Evolutionary conservation across 2,329 filamentous ascomycete species (phyloP).

Genomic region (Fusarium verticillioides): DNA sequence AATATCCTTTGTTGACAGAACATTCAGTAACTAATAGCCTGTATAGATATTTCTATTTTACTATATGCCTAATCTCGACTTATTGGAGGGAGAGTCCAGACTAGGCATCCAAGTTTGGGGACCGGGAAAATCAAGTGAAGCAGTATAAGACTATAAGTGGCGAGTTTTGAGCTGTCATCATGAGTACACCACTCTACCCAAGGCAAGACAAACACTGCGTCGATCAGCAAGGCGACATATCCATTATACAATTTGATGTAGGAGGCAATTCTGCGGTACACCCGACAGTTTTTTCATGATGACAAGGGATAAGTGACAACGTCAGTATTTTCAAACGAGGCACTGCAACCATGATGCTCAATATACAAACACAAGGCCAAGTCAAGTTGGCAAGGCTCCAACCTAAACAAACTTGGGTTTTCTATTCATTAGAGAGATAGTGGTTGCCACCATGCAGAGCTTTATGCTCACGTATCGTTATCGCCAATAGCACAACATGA

Average conservation of each 20-base stretch:
- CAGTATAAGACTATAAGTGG: background rate
- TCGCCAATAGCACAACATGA: background rate
- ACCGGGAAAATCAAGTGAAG: background rate
- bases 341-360: background rate
- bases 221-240: fast-evolving
- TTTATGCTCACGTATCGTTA: background rate
- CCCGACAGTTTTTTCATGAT: background rate
- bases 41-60: no score
- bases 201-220: no score
- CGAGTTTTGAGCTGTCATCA: background rate
- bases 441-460: fast-evolving
- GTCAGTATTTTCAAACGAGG: background rate
- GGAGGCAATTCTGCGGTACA: no score
- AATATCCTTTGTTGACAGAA: background rate
- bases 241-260: fast-evolving
- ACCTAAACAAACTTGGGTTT: fast-evolving
- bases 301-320: no score
- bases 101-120: background rate
- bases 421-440: background rate
- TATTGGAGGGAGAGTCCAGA: background rate
- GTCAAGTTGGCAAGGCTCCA: no score
- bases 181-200: background rate
- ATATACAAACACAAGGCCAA: fast-evolving
- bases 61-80: background rate
- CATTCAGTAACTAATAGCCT: fast-evolving